Percentiles rank a stretch among this genome's conserved stretches.
Conservation (phyloP, 2,329 filamentous ascomycete genomes). For the Pseudogymnoascus sp. region DNA sequence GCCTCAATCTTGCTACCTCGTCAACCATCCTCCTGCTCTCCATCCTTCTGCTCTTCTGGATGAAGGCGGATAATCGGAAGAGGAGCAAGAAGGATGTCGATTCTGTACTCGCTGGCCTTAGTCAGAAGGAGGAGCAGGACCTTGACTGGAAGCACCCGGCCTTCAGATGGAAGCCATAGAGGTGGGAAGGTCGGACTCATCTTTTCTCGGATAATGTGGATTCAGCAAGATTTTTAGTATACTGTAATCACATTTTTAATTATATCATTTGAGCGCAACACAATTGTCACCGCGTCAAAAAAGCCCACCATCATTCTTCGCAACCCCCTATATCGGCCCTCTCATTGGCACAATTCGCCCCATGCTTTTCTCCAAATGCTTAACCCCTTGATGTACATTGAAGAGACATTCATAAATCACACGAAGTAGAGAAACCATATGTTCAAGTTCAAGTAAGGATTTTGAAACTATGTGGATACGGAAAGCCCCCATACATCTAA, state of each 20-base stretch:
- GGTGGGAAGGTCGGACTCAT: background rate
- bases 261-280: background rate
- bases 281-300: background rate
- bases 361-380: background rate
- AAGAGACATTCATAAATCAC: background rate
- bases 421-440: background rate
- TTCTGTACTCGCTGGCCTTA: conserved; percentile 47
- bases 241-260: background rate
- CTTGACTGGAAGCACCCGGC: conserved; percentile 61
- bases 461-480: background rate
- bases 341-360: no score
- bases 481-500: background rate
- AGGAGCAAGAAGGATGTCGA: conserved; percentile 50
- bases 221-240: background rate
- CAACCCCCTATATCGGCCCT: background rate
- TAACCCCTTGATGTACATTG: background rate
- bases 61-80: conserved; percentile 55
- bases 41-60: conserved; percentile 49
- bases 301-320: background rate
- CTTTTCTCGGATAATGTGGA: background rate
- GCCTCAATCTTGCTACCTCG: conserved; percentile 60
- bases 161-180: conserved; percentile 52
- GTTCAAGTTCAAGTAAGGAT: background rate
- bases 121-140: conserved; percentile 47
- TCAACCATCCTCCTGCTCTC: conserved; percentile 48